phyloP scores from a whole-genome alignment of 2,329 filamentous ascomycete species.

The Lasiodiplodia sp. region DNA sequence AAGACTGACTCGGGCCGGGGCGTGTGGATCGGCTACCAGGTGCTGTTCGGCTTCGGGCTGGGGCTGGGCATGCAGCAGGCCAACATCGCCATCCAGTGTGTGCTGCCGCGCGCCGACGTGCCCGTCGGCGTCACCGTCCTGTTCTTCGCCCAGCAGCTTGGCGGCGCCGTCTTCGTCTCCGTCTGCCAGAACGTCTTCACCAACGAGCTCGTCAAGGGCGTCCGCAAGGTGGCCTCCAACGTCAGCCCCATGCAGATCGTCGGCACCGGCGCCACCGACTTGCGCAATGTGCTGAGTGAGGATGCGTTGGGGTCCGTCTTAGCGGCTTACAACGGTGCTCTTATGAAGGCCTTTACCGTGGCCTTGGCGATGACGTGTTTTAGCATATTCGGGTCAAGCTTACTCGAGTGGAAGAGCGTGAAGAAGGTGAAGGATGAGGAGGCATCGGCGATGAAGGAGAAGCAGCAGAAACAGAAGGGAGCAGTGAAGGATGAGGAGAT shows the following conservation, averaged over 20 bases:
- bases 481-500: not conserved
- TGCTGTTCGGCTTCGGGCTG: constrained; percentile 51
- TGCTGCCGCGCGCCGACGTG: constrained; percentile 51
- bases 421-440: constrained; percentile 58
- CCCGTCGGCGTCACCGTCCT: constrained; percentile 56
- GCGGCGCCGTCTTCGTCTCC: constrained; percentile 57
- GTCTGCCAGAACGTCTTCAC: constrained; percentile 60
- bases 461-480: not conserved
- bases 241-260: constrained; percentile 49
- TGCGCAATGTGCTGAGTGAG: constrained; percentile 45
- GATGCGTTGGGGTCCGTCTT: constrained; percentile 67
- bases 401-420: constrained; percentile 71
- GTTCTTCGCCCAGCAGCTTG: constrained; percentile 57
- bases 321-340: constrained; percentile 63
- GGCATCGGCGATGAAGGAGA: not conserved
- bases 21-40: constrained; percentile 51
- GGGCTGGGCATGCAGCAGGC: constrained; percentile 58
- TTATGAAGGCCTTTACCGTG: constrained; percentile 68
- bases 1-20: constrained; percentile 46
- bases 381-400: constrained; percentile 60
- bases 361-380: constrained; percentile 62
- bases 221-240: constrained; percentile 31
- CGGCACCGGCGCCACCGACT: constrained; percentile 23
- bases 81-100: constrained; percentile 55
- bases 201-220: constrained; percentile 54